Evolutionary conservation across 2,329 filamentous ascomycete genomes (phyloP).

Genomic region (Chrysosporium keratinophilum): DNA sequence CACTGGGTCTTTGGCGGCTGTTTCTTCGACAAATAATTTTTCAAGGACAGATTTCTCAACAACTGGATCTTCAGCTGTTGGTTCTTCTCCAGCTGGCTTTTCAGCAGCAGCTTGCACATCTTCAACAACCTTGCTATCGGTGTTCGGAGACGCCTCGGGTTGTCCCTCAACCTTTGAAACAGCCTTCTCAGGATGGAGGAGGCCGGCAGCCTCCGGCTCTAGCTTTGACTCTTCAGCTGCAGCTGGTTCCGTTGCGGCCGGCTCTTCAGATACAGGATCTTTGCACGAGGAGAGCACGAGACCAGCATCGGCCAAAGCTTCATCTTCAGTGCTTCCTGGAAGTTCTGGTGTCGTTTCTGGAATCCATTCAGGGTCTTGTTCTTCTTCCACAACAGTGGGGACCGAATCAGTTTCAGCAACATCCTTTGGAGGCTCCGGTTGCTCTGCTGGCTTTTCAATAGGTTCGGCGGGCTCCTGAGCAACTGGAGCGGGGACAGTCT

Average conservation of each 20-base stretch:
- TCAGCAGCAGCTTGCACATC: neutral
- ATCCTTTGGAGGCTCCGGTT: neutral
- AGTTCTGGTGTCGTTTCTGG: neutral
- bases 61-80: too few species aligned
- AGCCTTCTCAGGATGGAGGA: neutral
- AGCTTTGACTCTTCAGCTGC: neutral
- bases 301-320: neutral
- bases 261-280: neutral
- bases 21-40: too few species aligned
- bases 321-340: neutral
- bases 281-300: neutral
- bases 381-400: neutral
- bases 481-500: neutral
- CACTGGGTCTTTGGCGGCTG: too few species aligned
- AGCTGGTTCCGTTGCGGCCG: neutral
- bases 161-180: neutral
- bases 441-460: neutral
- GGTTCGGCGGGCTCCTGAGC: neutral
- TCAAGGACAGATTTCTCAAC: too few species aligned
- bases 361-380: neutral
- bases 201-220: neutral
- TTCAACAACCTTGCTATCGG: neutral
- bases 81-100: too few species aligned
- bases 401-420: neutral
- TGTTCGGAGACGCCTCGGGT: neutral